Conservation (phyloP, 192 early-diverging fungal genomes). For the Rhizoclosmatium globosum region DNA sequence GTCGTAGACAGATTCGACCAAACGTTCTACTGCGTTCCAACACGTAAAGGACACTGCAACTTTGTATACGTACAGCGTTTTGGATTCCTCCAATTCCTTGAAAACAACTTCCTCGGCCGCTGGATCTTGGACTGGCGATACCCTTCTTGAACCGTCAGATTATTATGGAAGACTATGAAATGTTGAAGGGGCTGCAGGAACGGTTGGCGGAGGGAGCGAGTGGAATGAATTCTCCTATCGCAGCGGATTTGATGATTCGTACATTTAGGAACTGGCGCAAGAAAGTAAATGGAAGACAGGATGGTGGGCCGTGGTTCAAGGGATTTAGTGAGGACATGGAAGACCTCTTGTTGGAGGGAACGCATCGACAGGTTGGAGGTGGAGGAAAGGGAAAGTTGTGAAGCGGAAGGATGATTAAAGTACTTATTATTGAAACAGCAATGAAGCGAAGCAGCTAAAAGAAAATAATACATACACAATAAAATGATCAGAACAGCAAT, state of each 20-base stretch:
- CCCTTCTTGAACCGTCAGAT: constrained; percentile 33
- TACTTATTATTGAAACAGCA: too few relatives aligned
- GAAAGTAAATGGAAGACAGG: constrained; percentile 12
- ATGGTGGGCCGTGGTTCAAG: constrained; percentile 29
- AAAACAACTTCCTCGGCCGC: constrained; percentile 12
- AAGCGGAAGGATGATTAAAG: too few relatives aligned
- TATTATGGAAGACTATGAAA: constrained; percentile 46
- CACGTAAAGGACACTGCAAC: constrained; percentile 45
- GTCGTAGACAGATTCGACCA: constrained; percentile 27
- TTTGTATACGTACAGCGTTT: constrained; percentile 50
- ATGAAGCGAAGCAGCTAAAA: too few relatives aligned
- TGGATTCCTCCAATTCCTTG: constrained; percentile 19
- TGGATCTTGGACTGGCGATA: constrained; percentile 23
- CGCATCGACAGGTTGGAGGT: too few relatives aligned
- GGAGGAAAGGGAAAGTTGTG: too few relatives aligned
- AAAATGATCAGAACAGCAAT: too few relatives aligned
- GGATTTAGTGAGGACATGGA: constrained; percentile 36
- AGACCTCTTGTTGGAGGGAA: constrained; percentile 22
- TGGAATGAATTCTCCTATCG: constrained; percentile 45
- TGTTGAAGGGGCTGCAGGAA: constrained; percentile 44
- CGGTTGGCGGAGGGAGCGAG: constrained; percentile 36
- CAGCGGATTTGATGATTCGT: constrained; percentile 43
- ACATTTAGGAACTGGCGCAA: constrained; percentile 47
- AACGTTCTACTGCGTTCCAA: constrained; percentile 47
- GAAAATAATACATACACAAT: too few relatives aligned